phyloP scores from a whole-genome alignment of 805 yeast species.

The Kluyveromyces starmeri region DNA sequence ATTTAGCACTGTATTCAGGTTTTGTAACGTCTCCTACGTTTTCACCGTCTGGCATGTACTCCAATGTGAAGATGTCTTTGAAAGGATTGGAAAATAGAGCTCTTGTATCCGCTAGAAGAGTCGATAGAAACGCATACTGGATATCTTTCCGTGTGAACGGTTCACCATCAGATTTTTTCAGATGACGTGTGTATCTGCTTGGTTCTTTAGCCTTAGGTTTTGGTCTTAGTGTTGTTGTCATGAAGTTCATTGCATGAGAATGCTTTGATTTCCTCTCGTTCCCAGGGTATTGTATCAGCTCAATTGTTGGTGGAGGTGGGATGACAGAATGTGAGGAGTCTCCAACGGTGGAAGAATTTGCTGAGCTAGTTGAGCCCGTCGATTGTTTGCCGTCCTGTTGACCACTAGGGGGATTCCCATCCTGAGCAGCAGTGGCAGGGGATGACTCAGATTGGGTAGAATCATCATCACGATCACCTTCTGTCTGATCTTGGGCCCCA shows the following conservation, averaged over 20 bases:
- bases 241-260: slow-evolving; percentile 8
- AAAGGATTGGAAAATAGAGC: slow-evolving; percentile 62
- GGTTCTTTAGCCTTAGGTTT: slow-evolving; percentile 18
- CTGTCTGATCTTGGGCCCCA: not conserved
- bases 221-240: slow-evolving; percentile 4
- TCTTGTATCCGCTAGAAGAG: slow-evolving; percentile 53
- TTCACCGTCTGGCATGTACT: slow-evolving; percentile 28
- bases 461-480: not conserved
- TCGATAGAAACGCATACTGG: slow-evolving; percentile 67
- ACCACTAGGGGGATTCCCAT: not conserved
- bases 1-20: slow-evolving; percentile 31
- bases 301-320: not conserved
- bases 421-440: not conserved
- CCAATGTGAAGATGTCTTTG: slow-evolving; percentile 33
- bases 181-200: slow-evolving; percentile 36
- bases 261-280: slow-evolving; percentile 14
- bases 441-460: slow-evolving; percentile 4
- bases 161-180: slow-evolving; percentile 87
- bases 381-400: not conserved
- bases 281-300: slow-evolving; percentile 1
- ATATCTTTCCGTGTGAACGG: slow-evolving; percentile 85
- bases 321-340: not conserved
- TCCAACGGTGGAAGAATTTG: not conserved
- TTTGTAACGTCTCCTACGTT: slow-evolving; percentile 25
- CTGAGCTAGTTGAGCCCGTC: not conserved